phyloP scores from a whole-genome alignment of 257 asterid genomes.

The Eucommia ulmoides region DNA sequence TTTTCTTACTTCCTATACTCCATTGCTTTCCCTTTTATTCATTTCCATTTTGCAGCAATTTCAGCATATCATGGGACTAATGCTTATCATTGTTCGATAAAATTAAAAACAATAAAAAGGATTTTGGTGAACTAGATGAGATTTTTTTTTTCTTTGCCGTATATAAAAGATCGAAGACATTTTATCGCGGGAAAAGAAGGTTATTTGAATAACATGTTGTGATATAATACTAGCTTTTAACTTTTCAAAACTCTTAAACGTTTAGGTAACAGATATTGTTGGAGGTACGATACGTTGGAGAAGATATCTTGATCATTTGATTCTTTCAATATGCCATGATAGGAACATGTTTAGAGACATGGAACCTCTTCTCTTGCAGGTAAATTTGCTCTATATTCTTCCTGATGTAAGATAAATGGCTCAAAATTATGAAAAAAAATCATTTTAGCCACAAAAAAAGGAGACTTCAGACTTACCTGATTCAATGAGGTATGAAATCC shows the following conservation, averaged over 20 bases:
- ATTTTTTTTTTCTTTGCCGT: too few relatives aligned
- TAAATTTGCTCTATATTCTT: conserved; percentile 13
- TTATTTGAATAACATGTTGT: not conserved
- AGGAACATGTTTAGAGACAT: conserved; percentile 50
- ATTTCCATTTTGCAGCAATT: not conserved
- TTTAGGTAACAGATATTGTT: conserved; percentile 85
- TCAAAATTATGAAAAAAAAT: too few relatives aligned
- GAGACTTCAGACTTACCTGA: too few relatives aligned
- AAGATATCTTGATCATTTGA: conserved; percentile 87
- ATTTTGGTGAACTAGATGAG: too few relatives aligned
- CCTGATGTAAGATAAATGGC: too few relatives aligned
- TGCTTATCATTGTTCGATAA: too few relatives aligned
- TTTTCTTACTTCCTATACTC: conserved; percentile 5
- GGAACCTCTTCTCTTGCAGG: conserved; percentile 97
- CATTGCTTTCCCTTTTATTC: not conserved
- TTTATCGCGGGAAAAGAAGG: too few relatives aligned
- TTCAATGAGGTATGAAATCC: too few relatives aligned
- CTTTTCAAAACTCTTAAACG: conserved; percentile 4
- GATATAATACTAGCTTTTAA: not conserved
- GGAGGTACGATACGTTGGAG: conserved; percentile 98
- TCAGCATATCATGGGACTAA: too few relatives aligned
- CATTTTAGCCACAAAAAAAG: too few relatives aligned
- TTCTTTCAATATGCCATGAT: conserved; percentile 72
- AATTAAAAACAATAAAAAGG: too few relatives aligned
- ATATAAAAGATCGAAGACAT: too few relatives aligned